phyloP scores from a whole-genome alignment of 371 early-diverging fungal species.

The Mucor lusitanicus region DNA sequence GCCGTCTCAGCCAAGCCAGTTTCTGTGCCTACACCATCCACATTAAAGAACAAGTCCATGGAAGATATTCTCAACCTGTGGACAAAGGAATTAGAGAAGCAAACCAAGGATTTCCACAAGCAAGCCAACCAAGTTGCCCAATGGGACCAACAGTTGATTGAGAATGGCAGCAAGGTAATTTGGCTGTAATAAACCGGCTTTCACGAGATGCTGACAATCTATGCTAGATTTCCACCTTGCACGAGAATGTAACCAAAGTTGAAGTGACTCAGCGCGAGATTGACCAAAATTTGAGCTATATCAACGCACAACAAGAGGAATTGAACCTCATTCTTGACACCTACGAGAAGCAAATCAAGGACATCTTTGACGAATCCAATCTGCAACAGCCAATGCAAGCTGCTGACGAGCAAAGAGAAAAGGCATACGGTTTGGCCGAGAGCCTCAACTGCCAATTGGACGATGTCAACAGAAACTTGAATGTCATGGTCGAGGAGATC shows the following conservation, averaged over 20 bases:
- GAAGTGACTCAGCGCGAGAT: constrained; percentile 79
- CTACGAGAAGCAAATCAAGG: constrained; percentile 76
- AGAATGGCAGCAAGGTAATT: constrained; percentile 77
- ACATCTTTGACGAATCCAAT: constrained; percentile 52
- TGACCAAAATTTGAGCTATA: constrained; percentile 81
- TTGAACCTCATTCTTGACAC: constrained; percentile 73
- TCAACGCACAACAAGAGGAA: constrained; percentile 86
- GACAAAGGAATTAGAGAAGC: constrained; percentile 78
- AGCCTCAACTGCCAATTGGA: constrained; percentile 84
- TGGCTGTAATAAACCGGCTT: neutral
- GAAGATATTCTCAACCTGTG: constrained; percentile 89
- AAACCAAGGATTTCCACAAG: constrained; percentile 82
- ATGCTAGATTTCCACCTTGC: constrained; percentile 72
- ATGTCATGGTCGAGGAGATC: constrained; percentile 84
- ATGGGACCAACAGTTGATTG: constrained; percentile 86
- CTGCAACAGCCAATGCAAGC: constrained; percentile 54
- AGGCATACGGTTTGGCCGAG: constrained; percentile 84
- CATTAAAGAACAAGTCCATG: constrained; percentile 82
- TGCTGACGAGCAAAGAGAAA: constrained; percentile 87
- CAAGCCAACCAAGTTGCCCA: constrained; percentile 84
- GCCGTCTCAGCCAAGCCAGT: constrained; percentile 29
- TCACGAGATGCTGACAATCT: neutral
- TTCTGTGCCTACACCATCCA: constrained; percentile 46
- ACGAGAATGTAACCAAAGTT: constrained; percentile 70
- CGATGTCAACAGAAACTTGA: constrained; percentile 78